Evolutionary conservation across 1,284 basidiomycete species (phyloP), one percentile per base, ranked within the genome.

Genomic region (Leccinum pachyderme): DNA sequence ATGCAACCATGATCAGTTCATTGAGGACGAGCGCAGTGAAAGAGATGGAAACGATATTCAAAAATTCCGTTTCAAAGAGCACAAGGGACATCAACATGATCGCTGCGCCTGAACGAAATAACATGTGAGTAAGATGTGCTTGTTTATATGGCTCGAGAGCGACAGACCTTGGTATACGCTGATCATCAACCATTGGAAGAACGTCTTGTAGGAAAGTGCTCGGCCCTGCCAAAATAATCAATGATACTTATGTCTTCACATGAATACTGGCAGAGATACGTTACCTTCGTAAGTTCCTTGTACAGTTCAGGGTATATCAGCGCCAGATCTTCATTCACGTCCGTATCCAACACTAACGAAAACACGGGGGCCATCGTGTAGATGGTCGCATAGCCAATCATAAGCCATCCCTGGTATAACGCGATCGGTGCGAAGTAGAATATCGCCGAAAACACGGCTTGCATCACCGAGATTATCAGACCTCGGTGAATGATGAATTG

Each of bases 321-420:
- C 0, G 97, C 95, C 52, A 98, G 74, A 72, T 98, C 95, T 70
- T 98, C 95, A 70, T 86, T 98, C 47, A 99, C 93, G 71, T 99
- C 97, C 46, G 88, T 83, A 72, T 99, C 97, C 51, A 99, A 78
- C 1, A 99, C 97, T 48, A 99, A 81, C 46, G 94, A 98, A 73
- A 98, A 98, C 6, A 98, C 96, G 0, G 96, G 96, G 1, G 95
- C 94, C 95, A 98, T 98, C 1, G 97, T 98, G 70, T 98, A 99
- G 11, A 95, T 79, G 0, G 97, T 99, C 8, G 97, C 95, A 73
- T 99, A 99, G 8, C 97, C 97, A 13, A 92, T 93, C 87, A 98
- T 91, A 41, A 99, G 77, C 95, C 95, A 99, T 0, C 96, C 96
- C 64, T 99, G 97, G 71, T 98, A 99, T 51, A 99, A 75, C 0